Base-by-base conservation (phyloP, 768 basidiomycete species). In the Mrakia gelida region DNA sequence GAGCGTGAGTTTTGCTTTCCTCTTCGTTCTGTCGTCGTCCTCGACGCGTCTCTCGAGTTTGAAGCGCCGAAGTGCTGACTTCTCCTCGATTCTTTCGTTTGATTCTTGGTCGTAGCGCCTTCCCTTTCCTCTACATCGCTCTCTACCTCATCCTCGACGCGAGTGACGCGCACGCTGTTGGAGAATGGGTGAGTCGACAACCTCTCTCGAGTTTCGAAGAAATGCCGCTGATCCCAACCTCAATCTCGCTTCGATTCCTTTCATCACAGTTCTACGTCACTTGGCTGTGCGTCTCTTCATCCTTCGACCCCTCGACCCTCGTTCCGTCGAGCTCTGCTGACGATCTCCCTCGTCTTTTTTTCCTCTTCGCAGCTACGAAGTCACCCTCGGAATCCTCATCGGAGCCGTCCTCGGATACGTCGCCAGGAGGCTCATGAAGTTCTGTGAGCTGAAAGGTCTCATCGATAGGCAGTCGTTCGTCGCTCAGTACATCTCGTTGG, bases 391-490 rank as follows among this genome's bases (percentile, higher is more conserved):
- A 71, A 86, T 90, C 32, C 84, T 91, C 54, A 89, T 95, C 68
- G 95, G 95, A 21, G 86, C 89, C 0, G 73, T 90, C 18, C 84
- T 97, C 41, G 95, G 95, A 30, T 91, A 88, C 79, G 86, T 85
- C 32, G 95, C 95, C 86, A 88, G 95, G 34, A 88, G 95, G 84
- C 87, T 95, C 75, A 95, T 98, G 94, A 92, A 92, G 83, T 95
- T 94, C 85, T 95, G 93, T 81, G 89, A 97, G 84, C 87, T 89
- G 34, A 90, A 90, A 74, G 90, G 92, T 81, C 88, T 96, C 79
- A 94, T 98, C 81, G 95, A 98, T 84, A 87, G 95, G 75, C 93
- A 96, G 82, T 96, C 94, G 41, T 97, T 94, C 83, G 89, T 98
- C 79, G 95, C 95, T 41, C 94, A 97, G 85, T 84, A 84, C 79